phyloP scores from a whole-genome alignment of 148 eudicot genomes.

The Cornus suecica region DNA sequence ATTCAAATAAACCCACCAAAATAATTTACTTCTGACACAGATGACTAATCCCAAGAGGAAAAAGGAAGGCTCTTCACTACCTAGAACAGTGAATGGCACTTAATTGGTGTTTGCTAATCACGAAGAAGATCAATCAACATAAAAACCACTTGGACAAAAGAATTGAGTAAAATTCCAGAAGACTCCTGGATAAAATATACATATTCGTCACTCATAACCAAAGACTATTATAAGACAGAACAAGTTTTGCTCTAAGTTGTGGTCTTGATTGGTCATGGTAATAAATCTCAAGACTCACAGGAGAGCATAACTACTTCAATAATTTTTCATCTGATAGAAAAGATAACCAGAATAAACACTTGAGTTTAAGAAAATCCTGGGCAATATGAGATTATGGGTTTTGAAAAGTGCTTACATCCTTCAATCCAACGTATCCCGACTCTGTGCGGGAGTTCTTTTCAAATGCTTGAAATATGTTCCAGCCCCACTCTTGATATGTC shows the following conservation, averaged over 20 bases:
- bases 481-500: constrained; percentile 99
- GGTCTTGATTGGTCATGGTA: neutral
- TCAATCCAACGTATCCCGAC: constrained; percentile 94
- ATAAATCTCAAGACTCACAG: neutral
- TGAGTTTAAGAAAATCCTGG: neutral
- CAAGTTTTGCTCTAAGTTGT: neutral
- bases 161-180: neutral
- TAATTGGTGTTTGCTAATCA: neutral
- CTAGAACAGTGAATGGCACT: neutral
- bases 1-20: neutral
- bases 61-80: neutral
- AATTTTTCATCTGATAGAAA: neutral
- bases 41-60: neutral
- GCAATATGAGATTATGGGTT: constrained; percentile 3
- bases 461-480: constrained; percentile 98
- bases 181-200: neutral
- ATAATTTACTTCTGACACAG: neutral
- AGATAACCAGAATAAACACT: neutral
- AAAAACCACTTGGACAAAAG: neutral
- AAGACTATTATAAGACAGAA: neutral
- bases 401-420: constrained; percentile 69
- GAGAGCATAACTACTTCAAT: neutral
- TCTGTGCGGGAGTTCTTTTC: constrained; percentile 92
- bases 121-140: neutral
- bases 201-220: neutral